A percentile compares a stretch with the other conserved stretches of the same genome.
Evolutionary conservation across 2,329 filamentous ascomycete genomes (phyloP).

Genomic region (Aspergillus quadrilineatus): DNA sequence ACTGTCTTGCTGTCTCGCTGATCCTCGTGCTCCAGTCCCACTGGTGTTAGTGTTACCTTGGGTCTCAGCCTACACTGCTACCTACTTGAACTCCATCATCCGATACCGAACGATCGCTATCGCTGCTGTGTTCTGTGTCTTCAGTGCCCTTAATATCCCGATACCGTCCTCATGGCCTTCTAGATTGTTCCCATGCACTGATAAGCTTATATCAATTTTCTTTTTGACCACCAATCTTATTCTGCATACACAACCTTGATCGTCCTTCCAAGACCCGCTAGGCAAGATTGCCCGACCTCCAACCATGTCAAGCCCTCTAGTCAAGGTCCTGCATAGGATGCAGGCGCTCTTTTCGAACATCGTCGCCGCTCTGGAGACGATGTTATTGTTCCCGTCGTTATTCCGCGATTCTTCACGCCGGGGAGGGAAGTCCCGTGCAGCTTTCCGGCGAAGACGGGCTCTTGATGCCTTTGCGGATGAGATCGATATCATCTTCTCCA

Average conservation of each 20-base stretch:
- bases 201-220: conserved; percentile 18
- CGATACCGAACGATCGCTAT: conserved; percentile 8
- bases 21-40: conserved; percentile 1
- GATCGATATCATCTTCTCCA: conserved; percentile 38
- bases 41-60: conserved; percentile 22
- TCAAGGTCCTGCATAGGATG: conserved; percentile 42
- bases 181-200: conserved; percentile 13
- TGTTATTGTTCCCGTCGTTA: conserved; percentile 42
- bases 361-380: conserved; percentile 40
- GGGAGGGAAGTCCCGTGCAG: conserved; percentile 34
- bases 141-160: conserved; percentile 8
- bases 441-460: conserved; percentile 37
- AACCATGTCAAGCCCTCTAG: conserved; percentile 37
- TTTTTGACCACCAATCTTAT: conserved; percentile 7
- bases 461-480: conserved; percentile 42
- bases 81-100: conserved; percentile 20
- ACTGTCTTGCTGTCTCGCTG: not conserved
- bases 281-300: conserved; percentile 2
- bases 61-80: conserved; percentile 16
- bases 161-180: conserved; percentile 9
- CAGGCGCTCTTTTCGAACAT: conserved; percentile 43
- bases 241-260: conserved; percentile 1
- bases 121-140: not conserved
- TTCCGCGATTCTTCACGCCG: conserved; percentile 34
- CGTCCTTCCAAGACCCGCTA: conserved; percentile 2